A percentile compares a stretch with the other conserved stretches of the same genome.
Evolutionary conservation across 1,139 yeast genomes (phyloP).

Genomic region (Yamadazyma membranifaciens): DNA sequence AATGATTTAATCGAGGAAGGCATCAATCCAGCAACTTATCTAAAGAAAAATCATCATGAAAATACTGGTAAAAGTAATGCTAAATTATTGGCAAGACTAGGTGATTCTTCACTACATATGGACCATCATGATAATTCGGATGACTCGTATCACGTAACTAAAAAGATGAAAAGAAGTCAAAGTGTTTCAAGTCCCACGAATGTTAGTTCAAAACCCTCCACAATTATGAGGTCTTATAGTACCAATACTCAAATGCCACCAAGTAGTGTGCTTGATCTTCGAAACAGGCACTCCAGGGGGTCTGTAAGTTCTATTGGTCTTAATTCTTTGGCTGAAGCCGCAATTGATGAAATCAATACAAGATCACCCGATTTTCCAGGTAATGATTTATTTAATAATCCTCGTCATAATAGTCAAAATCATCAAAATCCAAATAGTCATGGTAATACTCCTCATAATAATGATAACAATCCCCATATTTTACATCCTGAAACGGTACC

Average conservation of each 20-base stretch:
- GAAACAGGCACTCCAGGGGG: constrained; percentile 8
- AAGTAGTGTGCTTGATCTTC: constrained; percentile 5
- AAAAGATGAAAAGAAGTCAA: constrained; percentile 15
- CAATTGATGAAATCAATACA: constrained; percentile 24
- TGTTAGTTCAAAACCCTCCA: constrained; percentile 3
- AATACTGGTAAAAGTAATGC: constrained; percentile 12
- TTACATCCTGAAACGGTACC: constrained; percentile 7
- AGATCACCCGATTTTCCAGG: constrained; percentile 16
- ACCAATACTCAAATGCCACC: constrained; percentile 13
- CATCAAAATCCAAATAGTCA: too few relatives aligned
- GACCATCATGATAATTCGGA: not conserved
- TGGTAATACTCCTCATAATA: not conserved
- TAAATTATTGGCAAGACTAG: constrained; percentile 15
- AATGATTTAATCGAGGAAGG: constrained; percentile 50
- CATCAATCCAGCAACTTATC: constrained; percentile 37
- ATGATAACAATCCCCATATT: not conserved
- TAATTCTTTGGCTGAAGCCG: constrained; percentile 32
- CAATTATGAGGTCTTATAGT: constrained; percentile 18
- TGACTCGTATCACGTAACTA: not conserved
- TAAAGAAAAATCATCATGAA: constrained; percentile 8
- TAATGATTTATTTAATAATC: constrained; percentile 2
- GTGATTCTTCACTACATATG: constrained; percentile 16
- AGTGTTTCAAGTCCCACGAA: constrained; percentile 12
- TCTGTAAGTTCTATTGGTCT: constrained; percentile 12
- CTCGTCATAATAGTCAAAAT: not conserved